These are phyloP conservation scores for Cyclotella atomus DNA, from an alignment of 108 stramenopile species.

Conservation along the genomic window DNA sequence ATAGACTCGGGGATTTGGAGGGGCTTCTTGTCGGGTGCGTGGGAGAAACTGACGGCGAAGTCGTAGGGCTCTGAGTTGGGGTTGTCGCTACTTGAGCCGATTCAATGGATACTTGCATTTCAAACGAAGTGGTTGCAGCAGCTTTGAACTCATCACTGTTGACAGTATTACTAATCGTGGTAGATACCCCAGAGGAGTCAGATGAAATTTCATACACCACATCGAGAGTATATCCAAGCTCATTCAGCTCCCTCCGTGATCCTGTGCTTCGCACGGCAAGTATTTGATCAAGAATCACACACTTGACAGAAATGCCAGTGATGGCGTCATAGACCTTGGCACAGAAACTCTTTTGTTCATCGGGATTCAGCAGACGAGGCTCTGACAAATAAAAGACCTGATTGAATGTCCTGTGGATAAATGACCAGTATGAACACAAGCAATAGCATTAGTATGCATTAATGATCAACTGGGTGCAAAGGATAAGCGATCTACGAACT, in stretches of 20 bases:
- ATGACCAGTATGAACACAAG: background rate
- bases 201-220: conserved; percentile 11
- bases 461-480: background rate
- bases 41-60: background rate
- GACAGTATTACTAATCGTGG: background rate
- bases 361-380: conserved; percentile 14
- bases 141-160: conserved; percentile 6
- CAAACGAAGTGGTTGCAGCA: background rate
- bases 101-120: background rate
- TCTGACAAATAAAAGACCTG: conserved; percentile 22
- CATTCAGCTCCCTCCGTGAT: background rate
- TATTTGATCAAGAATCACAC: conserved; percentile 22
- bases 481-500: background rate
- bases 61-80: background rate
- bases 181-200: background rate
- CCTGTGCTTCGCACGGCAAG: background rate
- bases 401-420: background rate
- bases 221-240: background rate
- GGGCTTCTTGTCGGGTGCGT: background rate
- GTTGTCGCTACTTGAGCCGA: background rate
- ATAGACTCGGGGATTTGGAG: background rate
- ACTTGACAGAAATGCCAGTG: background rate
- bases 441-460: background rate
- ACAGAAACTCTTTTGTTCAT: conserved; percentile 27
- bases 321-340: background rate